Evolutionary conservation across 1,284 basidiomycete species (phyloP).

Genomic region (Phylloporus sp.): DNA sequence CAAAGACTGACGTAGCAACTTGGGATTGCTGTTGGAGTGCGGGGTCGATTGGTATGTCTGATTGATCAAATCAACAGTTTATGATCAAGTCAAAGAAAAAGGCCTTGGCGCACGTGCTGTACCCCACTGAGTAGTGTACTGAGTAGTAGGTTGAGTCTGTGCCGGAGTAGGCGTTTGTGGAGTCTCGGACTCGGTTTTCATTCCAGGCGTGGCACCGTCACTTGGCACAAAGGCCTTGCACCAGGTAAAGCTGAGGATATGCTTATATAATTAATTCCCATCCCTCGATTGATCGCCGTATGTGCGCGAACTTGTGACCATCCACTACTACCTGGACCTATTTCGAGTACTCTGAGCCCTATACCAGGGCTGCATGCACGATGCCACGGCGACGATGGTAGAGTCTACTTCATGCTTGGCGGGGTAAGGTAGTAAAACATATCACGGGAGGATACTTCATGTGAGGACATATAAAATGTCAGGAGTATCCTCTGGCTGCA

Average conservation of each 20-base stretch:
- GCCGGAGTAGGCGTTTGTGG: constrained; percentile 42
- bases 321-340: neutral
- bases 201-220: neutral
- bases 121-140: constrained; percentile 51
- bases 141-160: constrained; percentile 36
- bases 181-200: constrained; percentile 46
- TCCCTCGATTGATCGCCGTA: too few species aligned
- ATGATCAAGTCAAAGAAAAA: constrained; percentile 6
- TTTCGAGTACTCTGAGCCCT: too few species aligned
- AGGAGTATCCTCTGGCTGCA: too few species aligned
- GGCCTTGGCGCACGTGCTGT: constrained; percentile 45
- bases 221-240: neutral
- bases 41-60: constrained; percentile 74
- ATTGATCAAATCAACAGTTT: constrained; percentile 24
- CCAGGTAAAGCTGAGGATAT: neutral
- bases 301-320: too few species aligned
- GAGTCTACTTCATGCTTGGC: too few species aligned
- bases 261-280: too few species aligned
- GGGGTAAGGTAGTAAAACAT: too few species aligned
- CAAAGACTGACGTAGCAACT: constrained; percentile 51
- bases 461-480: too few species aligned
- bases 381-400: too few species aligned
- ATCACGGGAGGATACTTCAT: too few species aligned
- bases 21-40: constrained; percentile 69
- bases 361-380: too few species aligned